phyloP scores from a whole-genome alignment of 2,329 filamentous ascomycete species.

The Sclerotiophoma versabilis region DNA sequence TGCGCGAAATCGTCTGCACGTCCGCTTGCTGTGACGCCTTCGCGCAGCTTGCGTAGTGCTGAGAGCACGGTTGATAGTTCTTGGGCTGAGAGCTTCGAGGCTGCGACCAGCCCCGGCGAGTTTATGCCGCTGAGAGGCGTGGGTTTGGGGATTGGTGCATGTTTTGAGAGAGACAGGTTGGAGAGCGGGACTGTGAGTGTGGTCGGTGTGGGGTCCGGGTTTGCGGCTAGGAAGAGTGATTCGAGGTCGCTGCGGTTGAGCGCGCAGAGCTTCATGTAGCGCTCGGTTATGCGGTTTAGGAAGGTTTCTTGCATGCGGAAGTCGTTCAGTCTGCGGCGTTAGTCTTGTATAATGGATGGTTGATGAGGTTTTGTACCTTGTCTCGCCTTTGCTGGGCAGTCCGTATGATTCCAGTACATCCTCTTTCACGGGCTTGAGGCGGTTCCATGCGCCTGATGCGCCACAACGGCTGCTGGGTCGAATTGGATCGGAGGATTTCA shows the following conservation, averaged over 20 bases:
- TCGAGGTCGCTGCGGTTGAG: slow-evolving; percentile 76
- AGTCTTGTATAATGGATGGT: neutral
- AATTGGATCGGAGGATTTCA: slow-evolving; percentile 42
- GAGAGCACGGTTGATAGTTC: slow-evolving; percentile 78
- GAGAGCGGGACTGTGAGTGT: slow-evolving; percentile 19
- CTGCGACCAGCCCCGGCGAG: slow-evolving; percentile 34
- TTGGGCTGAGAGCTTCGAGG: slow-evolving; percentile 47
- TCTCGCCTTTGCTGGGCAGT: slow-evolving; percentile 90
- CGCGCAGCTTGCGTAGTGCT: slow-evolving; percentile 88
- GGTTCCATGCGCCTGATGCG: slow-evolving; percentile 49
- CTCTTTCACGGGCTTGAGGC: slow-evolving; percentile 73
- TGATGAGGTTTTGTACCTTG: slow-evolving; percentile 62
- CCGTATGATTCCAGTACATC: slow-evolving; percentile 84
- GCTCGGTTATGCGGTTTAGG: slow-evolving; percentile 84
- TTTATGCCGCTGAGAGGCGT: slow-evolving; percentile 12
- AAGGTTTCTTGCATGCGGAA: slow-evolving; percentile 82
- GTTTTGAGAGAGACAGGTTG: slow-evolving; percentile 27
- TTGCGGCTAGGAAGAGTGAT: slow-evolving; percentile 70
- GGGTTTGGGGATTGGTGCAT: slow-evolving; percentile 22
- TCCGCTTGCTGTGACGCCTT: slow-evolving; percentile 82
- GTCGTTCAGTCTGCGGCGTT: slow-evolving; percentile 58
- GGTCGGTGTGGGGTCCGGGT: slow-evolving; percentile 49
- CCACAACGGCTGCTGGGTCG: slow-evolving; percentile 48
- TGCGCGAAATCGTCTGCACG: slow-evolving; percentile 81
- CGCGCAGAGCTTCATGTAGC: slow-evolving; percentile 89